These are phyloP conservation scores for Lunularia cruciata DNA, from an alignment of 225 moss, liverwort and hornwort species.

Conservation along the genomic window DNA sequence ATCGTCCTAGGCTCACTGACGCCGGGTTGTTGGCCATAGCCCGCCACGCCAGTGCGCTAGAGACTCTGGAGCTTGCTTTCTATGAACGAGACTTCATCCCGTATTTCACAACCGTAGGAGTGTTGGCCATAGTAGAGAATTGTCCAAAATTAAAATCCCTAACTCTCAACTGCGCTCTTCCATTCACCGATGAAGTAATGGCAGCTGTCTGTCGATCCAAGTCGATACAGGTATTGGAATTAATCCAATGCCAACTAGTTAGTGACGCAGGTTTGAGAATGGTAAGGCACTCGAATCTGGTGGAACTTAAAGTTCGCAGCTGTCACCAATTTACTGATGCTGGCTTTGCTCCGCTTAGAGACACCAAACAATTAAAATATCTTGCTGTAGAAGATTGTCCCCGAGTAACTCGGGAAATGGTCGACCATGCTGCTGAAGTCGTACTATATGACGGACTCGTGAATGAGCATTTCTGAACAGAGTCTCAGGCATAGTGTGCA, in stretches of 20 bases:
- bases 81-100: conserved; percentile 26
- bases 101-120: conserved; percentile 36
- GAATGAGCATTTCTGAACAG: too few species aligned
- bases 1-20: conserved; percentile 36
- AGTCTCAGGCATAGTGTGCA: too few species aligned
- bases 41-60: conserved; percentile 27
- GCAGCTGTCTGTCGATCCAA: conserved; percentile 35
- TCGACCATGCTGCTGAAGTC: conserved; percentile 30
- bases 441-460: conserved; percentile 24
- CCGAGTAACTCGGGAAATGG: conserved; percentile 27
- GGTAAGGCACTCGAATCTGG: conserved; percentile 29
- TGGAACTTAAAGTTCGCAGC: conserved; percentile 28
- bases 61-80: conserved; percentile 36
- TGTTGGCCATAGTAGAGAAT: conserved; percentile 39
- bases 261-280: conserved; percentile 34
- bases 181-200: conserved; percentile 39
- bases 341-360: conserved; percentile 36
- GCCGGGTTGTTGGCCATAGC: conserved; percentile 33
- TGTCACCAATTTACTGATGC: conserved; percentile 42
- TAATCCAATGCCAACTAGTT: conserved; percentile 36
- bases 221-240: conserved; percentile 39
- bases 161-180: conserved; percentile 28
- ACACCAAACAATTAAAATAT: conserved; percentile 21
- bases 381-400: conserved; percentile 43
- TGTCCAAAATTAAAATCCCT: conserved; percentile 35